Conservation (phyloP, 2,329 filamentous ascomycete genomes). For the Dactylellina drechsleri region DNA sequence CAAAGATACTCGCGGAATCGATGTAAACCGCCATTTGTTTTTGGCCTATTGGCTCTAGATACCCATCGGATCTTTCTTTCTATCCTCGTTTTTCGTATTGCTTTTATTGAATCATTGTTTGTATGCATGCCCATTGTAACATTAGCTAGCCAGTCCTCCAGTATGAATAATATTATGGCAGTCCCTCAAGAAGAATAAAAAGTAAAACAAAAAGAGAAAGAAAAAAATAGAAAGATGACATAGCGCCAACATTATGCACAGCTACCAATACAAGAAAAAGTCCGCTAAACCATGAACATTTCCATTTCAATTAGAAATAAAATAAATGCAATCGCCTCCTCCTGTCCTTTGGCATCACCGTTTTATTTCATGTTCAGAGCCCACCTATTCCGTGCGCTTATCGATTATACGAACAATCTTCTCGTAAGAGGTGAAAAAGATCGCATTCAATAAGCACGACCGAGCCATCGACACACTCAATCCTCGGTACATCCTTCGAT, state of each 20-base stretch:
- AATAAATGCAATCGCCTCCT: not conserved
- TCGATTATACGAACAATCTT: conserved; percentile 70
- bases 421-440: conserved; percentile 90
- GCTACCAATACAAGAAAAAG: not conserved
- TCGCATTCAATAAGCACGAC: conserved; percentile 83
- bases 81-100: not conserved
- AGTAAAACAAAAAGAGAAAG: not conserved
- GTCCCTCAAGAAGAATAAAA: not conserved
- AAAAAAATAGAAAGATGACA: conserved; percentile 10
- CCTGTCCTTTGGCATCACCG: not conserved
- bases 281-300: conserved; percentile 10
- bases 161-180: not conserved
- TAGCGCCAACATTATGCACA: conserved; percentile 31
- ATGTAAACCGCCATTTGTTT: not conserved
- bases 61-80: conserved; percentile 6
- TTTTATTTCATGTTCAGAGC: not conserved
- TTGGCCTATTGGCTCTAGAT: conserved; percentile 4
- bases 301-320: not conserved
- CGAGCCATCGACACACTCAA: conserved; percentile 84
- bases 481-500: conserved; percentile 81
- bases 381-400: conserved; percentile 28
- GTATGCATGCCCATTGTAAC: not conserved
- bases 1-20: not conserved
- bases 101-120: not conserved
- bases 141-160: conserved; percentile 3